Conservation (phyloP, 179 eudicot species). For the Camellia oleifera region DNA sequence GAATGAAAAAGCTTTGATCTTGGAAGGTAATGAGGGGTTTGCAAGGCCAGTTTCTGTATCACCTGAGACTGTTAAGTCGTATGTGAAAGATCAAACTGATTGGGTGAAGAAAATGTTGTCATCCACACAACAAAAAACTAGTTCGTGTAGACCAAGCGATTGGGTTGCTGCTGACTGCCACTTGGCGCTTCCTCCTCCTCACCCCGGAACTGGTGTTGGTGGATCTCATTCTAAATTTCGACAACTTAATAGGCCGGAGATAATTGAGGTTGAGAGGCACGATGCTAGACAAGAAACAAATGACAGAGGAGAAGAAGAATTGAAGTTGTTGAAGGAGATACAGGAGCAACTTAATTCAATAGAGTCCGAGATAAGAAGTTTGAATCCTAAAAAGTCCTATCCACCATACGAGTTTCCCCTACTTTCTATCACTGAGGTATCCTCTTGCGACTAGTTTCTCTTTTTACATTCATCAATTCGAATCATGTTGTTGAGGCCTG, state of each 20-base stretch:
- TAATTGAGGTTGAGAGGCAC: conserved; percentile 48
- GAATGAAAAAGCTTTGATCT: conserved; percentile 11
- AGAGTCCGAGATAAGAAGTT: conserved; percentile 51
- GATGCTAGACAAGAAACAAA: conserved; percentile 26
- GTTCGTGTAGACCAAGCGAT: conserved; percentile 27
- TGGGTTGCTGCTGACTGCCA: conserved; percentile 27
- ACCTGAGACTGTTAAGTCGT: conserved; percentile 28
- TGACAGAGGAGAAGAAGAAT: conserved; percentile 41
- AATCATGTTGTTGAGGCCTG: background rate
- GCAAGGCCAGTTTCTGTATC: conserved; percentile 32
- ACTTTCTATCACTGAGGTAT: conserved; percentile 58
- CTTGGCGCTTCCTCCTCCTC: conserved; percentile 30
- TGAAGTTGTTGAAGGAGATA: conserved; percentile 62
- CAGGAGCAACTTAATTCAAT: conserved; percentile 52
- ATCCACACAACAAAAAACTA: conserved; percentile 27
- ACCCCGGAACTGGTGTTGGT: conserved; percentile 31
- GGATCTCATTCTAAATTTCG: conserved; percentile 34
- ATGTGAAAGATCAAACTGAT: conserved; percentile 27
- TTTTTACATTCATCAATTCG: background rate
- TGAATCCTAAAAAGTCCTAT: conserved; percentile 35
- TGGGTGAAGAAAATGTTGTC: conserved; percentile 33
- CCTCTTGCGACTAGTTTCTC: background rate
- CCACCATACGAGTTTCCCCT: conserved; percentile 36
- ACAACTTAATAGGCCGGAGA: conserved; percentile 49
- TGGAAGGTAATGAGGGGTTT: conserved; percentile 24